Conservation (phyloP, 2,329 filamentous ascomycete species). For the Trichoderma koningiopsis region DNA sequence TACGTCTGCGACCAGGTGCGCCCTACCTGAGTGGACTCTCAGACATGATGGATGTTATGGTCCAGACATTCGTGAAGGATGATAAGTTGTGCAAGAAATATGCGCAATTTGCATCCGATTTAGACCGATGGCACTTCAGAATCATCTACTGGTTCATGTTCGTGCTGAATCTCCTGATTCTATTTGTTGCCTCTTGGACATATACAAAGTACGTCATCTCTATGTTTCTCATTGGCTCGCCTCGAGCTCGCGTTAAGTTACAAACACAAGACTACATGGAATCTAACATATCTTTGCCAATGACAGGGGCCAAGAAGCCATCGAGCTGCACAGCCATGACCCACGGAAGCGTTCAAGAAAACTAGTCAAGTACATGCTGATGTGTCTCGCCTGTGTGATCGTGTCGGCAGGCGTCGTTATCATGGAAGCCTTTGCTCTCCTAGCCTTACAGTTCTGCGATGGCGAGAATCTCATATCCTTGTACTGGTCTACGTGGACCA, state of each 20-base stretch:
- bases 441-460: constrained; percentile 61
- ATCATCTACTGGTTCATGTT: constrained; percentile 52
- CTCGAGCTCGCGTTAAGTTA: neutral
- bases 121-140: constrained; percentile 48
- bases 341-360: constrained; percentile 39
- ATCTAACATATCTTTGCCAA: constrained; percentile 6
- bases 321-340: constrained; percentile 42
- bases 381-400: constrained; percentile 49
- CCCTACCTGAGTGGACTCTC: too few relatives aligned
- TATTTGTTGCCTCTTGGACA: constrained; percentile 48
- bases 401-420: constrained; percentile 50
- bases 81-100: constrained; percentile 42
- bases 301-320: constrained; percentile 41
- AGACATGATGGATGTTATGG: neutral
- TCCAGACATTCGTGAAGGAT: neutral
- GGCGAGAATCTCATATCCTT: constrained; percentile 62
- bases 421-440: constrained; percentile 56
- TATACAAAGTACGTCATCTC: constrained; percentile 40
- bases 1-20: too few relatives aligned
- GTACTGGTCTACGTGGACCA: constrained; percentile 64
- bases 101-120: constrained; percentile 48
- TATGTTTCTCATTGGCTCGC: neutral
- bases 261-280: neutral
- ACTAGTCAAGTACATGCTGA: constrained; percentile 46
- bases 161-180: constrained; percentile 45